Conservation (phyloP, 805 yeast genomes). For the Ogataea degrootiae region DNA sequence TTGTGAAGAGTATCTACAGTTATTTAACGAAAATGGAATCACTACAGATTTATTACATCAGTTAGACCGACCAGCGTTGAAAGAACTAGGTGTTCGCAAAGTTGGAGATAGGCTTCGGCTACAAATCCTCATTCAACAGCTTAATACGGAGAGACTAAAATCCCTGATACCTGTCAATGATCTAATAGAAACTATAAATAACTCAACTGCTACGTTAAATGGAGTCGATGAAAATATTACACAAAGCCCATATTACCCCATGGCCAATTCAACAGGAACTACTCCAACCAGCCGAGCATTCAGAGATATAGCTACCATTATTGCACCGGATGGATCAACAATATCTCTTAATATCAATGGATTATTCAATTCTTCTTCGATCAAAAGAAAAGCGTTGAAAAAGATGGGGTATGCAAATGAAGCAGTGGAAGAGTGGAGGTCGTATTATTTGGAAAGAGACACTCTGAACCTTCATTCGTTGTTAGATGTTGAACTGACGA, state of each 20-base stretch:
- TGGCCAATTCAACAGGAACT: not conserved
- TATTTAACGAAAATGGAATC: conserved; percentile 44
- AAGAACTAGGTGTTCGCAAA: conserved; percentile 66
- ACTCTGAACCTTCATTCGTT: conserved; percentile 41
- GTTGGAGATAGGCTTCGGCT: conserved; percentile 81
- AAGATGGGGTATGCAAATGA: conserved; percentile 45
- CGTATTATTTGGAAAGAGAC: conserved; percentile 48
- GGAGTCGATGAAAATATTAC: conserved; percentile 11
- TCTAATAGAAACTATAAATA: conserved; percentile 17
- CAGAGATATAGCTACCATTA: conserved; percentile 48
- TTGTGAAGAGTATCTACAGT: conserved; percentile 23
- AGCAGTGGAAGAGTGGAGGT: conserved; percentile 47
- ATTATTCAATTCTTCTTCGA: conserved; percentile 75
- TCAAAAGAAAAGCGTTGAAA: conserved; percentile 64
- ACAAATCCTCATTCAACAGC: conserved; percentile 48
- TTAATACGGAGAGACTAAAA: conserved; percentile 33
- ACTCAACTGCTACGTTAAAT: conserved; percentile 11
- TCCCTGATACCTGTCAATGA: conserved; percentile 14
- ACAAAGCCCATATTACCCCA: not conserved
- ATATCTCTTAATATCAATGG: conserved; percentile 68
- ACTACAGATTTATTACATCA: conserved; percentile 53
- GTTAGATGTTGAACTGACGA: conserved; percentile 75
- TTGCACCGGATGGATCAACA: conserved; percentile 68
- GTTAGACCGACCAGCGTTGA: conserved; percentile 58
- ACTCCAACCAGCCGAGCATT: conserved; percentile 3